phyloP scores from a whole-genome alignment of 2,329 filamentous ascomycete species.

The Fusarium sp. region DNA sequence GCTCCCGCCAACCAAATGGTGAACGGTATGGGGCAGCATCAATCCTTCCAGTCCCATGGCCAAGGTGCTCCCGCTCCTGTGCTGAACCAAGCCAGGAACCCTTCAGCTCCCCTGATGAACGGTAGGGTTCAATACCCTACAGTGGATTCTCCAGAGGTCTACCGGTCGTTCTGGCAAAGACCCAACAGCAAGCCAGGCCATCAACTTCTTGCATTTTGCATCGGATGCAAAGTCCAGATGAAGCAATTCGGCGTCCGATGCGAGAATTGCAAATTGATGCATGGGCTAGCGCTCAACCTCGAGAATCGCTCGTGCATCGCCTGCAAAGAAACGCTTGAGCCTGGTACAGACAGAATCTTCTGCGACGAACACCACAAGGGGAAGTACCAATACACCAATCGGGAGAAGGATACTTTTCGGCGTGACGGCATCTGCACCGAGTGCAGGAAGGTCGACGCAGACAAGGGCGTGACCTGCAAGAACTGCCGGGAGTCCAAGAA shows the following conservation, averaged over 20 bases:
- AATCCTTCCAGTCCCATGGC: not conserved
- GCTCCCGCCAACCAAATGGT: no score
- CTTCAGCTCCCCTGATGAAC: no score
- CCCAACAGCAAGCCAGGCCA: not conserved
- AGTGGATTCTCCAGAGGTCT: not conserved
- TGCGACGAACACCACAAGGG: not conserved
- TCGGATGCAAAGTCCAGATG: not conserved
- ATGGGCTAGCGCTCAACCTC: accelerated
- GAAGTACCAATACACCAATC: not conserved
- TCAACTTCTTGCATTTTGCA: not conserved
- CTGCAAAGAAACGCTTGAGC: not conserved
- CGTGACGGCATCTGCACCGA: not conserved
- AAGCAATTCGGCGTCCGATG: not conserved
- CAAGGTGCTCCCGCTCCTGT: not conserved
- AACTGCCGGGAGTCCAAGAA: not conserved
- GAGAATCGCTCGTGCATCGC: not conserved
- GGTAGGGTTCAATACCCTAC: not conserved
- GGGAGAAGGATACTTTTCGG: not conserved
- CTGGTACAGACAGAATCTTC: not conserved
- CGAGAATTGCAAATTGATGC: not conserved
- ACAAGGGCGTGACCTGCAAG: not conserved
- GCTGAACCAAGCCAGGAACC: not conserved
- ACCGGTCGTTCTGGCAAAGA: not conserved
- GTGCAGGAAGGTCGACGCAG: not conserved
- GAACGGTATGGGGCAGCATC: not conserved